Evolutionary conservation across 2,329 filamentous ascomycete genomes (phyloP), one percentile per base, ranked within the genome.

Genomic region (Chaetomiaceae sp.): DNA sequence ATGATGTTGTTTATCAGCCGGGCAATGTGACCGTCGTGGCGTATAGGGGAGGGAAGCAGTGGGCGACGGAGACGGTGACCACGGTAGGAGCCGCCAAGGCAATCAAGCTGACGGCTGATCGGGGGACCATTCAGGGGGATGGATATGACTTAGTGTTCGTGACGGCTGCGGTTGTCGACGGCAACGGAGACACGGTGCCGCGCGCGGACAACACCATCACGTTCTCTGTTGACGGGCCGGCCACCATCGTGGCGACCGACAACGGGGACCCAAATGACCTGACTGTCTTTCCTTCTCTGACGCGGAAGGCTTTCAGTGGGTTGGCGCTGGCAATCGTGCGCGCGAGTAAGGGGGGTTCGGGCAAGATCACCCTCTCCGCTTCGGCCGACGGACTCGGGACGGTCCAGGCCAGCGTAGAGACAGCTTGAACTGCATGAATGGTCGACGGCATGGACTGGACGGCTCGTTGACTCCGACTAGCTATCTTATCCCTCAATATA

Each of bases 11-110:
- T 1, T 78, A 78, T 53, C 49, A 66, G 33, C 62, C 74, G 0
- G 75, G 75, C 6, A 65, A 74, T 37, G 48, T 78, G 18, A 58
- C 27, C 6, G 74, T 76, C 1, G 65, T 71, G 2, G 62, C 70
- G 0, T 77, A 71, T 57, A 75, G 72, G 58, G 60, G 68, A 29
- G 74, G 73, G 2, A 54, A 58, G 18, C 52, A 62, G 38, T 78
- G 75, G 75, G 73, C 71, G 1, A 61, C 58, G 1, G 67, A 1
- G 70, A 75, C 47, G 22, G 22, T 24, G 6, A 9, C 9, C 6
- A 24, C 22, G 22, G 22, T 9, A 9, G 22, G 22, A 5, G 22
- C 22, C 6, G 6, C 22, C 22, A 9, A 5, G 9, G 22, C 22
- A 9, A 5, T 24, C 6, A 5, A 9, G 6, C 22, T 24, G 22